Percentiles rank a stretch among this genome's conserved stretches.
These are phyloP conservation scores for Phytophthora capsici DNA, from an alignment of 352 stramenopile species.

Conservation along the genomic window DNA sequence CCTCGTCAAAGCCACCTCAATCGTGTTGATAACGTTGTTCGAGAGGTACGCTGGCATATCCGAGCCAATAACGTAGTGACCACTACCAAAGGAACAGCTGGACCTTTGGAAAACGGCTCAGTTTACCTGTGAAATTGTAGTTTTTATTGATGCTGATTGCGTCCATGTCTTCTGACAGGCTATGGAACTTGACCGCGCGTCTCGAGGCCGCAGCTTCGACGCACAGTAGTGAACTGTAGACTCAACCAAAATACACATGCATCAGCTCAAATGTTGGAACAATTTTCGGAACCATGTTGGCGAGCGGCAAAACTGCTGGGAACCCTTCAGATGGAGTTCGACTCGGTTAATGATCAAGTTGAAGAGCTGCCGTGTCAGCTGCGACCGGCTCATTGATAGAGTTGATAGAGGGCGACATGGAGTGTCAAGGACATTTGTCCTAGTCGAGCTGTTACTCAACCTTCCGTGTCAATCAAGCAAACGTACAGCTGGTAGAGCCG, in stretches of 20 bases:
- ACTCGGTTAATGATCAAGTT: constrained; percentile 4
- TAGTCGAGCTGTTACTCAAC: background rate
- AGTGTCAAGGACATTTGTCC: constrained; percentile 1
- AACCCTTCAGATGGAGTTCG: background rate
- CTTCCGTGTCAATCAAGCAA: constrained; percentile 5
- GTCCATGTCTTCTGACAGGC: constrained; percentile 35
- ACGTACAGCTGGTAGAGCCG: constrained; percentile 3
- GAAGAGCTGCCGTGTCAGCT: constrained; percentile 7
- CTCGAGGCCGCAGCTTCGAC: constrained; percentile 45
- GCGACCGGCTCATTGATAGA: constrained; percentile 12
- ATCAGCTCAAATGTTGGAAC: background rate
- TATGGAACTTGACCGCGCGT: constrained; percentile 74
- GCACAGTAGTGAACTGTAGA: constrained; percentile 25
- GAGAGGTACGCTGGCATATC: constrained; percentile 48
- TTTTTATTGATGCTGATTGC: constrained; percentile 22
- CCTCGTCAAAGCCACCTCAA: constrained; percentile 45
- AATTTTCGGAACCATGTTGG: background rate
- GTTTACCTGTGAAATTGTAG: background rate
- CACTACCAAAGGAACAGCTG: constrained; percentile 20
- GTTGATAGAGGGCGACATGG: constrained; percentile 15
- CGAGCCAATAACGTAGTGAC: constrained; percentile 17
- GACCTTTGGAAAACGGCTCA: constrained; percentile 1
- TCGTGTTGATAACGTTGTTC: constrained; percentile 72
- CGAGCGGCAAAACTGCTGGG: background rate
- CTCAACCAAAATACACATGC: constrained; percentile 25